Base-by-base conservation (phyloP, 805 yeast species). In the Citeromyces matritensis region DNA sequence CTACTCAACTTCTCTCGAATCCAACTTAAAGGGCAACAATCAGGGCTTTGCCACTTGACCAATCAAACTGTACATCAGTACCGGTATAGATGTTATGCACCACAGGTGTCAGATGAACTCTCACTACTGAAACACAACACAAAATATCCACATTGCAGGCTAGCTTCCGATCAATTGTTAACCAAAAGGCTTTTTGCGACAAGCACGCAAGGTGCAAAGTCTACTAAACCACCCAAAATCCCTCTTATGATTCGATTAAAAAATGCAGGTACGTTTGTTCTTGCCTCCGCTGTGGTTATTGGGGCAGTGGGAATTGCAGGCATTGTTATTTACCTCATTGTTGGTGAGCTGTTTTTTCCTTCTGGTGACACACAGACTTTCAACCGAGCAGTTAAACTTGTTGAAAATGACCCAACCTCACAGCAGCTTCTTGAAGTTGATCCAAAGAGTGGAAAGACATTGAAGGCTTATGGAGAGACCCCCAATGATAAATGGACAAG, bases 291-390 rank as follows among this genome's bases (percentile, higher is more conserved):
- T 3, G 45, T 80, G 21, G 83, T 81, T 0, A 42, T 77, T 7
- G 82, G 79, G 3, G 85, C 85, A 2, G 47, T 73, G 2, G 84
- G 80, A 10, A 58, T 80, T 6, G 72, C 88, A 0, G 65, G 74
- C 29, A 51, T 75, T 35, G 70, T 85, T 13, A 60, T 82, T 6
- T 86, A 82, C 50, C 63, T 83, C 38, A 69, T 85, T 14, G 65
- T 79, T n/a, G 63, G 77, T 8, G 95, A 86, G 48, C 56, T 86
- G 23, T 72, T 83, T 40, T 67, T 86, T 30, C 95, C 96, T 7
- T 77, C 93, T 1, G 94, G 94, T 15, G 95, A 86, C 47, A 86
- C 94, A 0, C 80, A 78, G 40, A 72, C 93, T 2, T 86, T 86
- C 60, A 85, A 86, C 55, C 69, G 83, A 42, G 93, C 94, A 2